Evolutionary conservation across 164 flowering plant genomes (phyloP).

Genomic region (Protea cynaroides): DNA sequence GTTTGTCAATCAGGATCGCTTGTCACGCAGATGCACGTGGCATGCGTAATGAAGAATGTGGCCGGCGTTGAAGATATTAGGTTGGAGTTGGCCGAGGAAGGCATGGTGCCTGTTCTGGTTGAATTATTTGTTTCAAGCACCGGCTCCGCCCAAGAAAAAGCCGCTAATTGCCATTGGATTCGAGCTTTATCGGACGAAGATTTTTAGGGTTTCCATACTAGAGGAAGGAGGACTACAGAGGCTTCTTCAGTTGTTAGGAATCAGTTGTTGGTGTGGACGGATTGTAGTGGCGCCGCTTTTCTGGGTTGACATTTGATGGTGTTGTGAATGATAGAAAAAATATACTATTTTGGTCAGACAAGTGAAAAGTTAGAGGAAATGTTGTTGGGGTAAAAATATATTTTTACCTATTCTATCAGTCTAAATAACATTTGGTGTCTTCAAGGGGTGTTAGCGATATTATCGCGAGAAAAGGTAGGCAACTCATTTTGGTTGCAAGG

Average conservation of each 20-base stretch:
- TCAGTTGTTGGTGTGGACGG: too few relatives aligned
- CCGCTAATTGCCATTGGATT: slow-evolving; percentile 42
- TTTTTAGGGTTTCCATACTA: slow-evolving; percentile 33
- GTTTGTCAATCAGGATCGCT: slow-evolving; percentile 62
- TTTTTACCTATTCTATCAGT: too few relatives aligned
- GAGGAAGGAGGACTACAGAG: slow-evolving; percentile 47
- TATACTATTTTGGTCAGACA: too few relatives aligned
- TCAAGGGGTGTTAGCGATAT: too few relatives aligned
- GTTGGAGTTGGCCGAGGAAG: slow-evolving; percentile 51
- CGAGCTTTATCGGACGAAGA: slow-evolving; percentile 47
- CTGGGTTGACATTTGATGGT: too few relatives aligned
- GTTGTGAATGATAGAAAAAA: too few relatives aligned
- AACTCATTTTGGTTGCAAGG: too few relatives aligned
- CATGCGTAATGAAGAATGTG: slow-evolving; percentile 55
- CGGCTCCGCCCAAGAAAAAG: slow-evolving; percentile 33
- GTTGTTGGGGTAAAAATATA: too few relatives aligned
- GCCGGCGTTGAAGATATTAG: slow-evolving; percentile 46
- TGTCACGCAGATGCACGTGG: slow-evolving; percentile 33
- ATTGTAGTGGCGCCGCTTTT: too few relatives aligned
- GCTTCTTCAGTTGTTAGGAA: slow-evolving; percentile 45
- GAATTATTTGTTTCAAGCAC: slow-evolving; percentile 36
- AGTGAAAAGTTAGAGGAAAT: too few relatives aligned
- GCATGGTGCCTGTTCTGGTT: slow-evolving; percentile 46
- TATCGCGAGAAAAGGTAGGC: too few relatives aligned
- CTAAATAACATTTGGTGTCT: too few relatives aligned